Conservation (phyloP, 805 yeast species). For the Ogataea populi-albae region DNA sequence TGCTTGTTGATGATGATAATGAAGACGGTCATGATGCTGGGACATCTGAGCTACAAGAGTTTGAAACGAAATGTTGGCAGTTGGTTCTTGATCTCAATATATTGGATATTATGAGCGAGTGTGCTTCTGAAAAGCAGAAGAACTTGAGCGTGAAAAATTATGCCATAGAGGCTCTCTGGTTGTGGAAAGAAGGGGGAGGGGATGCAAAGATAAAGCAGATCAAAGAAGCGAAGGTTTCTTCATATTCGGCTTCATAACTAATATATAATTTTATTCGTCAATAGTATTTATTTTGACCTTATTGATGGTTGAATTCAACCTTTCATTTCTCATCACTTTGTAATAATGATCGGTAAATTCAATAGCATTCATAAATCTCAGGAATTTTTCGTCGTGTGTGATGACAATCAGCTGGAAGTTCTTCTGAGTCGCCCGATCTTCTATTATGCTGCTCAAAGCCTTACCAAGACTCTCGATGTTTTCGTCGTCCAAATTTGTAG, state of each 20-base stretch:
- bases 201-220: conserved; percentile 25
- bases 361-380: conserved; percentile 80
- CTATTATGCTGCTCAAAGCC: conserved; percentile 73
- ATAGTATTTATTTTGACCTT: conserved; percentile 28
- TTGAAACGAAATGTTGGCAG: conserved; percentile 67
- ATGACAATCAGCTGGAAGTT: conserved; percentile 94
- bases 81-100: conserved; percentile 60
- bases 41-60: conserved; percentile 32
- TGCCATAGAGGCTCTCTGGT: conserved; percentile 88
- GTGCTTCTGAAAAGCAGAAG: conserved; percentile 58
- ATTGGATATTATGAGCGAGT: conserved; percentile 62
- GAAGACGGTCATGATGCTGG: conserved; percentile 33
- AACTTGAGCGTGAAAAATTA: conserved; percentile 76
- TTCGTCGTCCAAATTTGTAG: conserved; percentile 89
- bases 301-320: conserved; percentile 73
- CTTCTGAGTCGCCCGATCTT: conserved; percentile 67
- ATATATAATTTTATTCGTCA: conserved; percentile 9
- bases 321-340: conserved; percentile 73
- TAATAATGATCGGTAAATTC: conserved; percentile 85
- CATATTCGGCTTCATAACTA: not conserved
- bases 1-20: conserved; percentile 28
- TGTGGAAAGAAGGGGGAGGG: conserved; percentile 66
- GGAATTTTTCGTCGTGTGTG: conserved; percentile 93
- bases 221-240: conserved; percentile 4
- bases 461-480: conserved; percentile 85